Evolutionary conservation across 2,329 filamentous ascomycete species (phyloP).

Genomic region (Ophiostoma piceae): DNA sequence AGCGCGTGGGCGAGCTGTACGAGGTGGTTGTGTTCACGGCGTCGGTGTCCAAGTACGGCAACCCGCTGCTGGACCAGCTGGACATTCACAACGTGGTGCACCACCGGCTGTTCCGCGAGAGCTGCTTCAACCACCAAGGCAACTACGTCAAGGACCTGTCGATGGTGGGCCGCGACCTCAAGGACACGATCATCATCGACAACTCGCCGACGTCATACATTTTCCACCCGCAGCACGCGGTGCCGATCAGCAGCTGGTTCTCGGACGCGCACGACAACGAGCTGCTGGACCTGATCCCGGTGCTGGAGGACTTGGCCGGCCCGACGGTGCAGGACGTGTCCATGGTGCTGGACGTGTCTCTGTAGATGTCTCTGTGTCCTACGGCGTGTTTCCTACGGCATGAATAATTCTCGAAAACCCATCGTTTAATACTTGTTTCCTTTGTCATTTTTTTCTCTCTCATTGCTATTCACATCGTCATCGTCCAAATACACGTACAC

Average conservation of each 20-base stretch:
- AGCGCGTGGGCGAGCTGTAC: slow-evolving; percentile 92
- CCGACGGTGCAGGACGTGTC: slow-evolving; percentile 90
- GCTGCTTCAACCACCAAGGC: slow-evolving; percentile 98
- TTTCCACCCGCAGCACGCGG: slow-evolving; percentile 97
- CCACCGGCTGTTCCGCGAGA: slow-evolving; percentile 93
- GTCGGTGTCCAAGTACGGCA: slow-evolving; percentile 98
- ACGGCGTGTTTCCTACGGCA: neutral
- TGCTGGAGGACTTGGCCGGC: slow-evolving; percentile 92
- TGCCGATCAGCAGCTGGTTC: slow-evolving; percentile 99
- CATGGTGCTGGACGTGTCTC: slow-evolving; percentile 88
- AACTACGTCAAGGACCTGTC: slow-evolving; percentile 99
- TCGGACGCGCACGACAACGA: slow-evolving; percentile 99
- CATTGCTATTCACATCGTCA: slow-evolving; percentile 23
- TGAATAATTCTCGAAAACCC: neutral
- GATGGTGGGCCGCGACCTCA: slow-evolving; percentile 89
- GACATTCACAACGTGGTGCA: slow-evolving; percentile 97
- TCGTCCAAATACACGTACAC: slow-evolving; percentile 17
- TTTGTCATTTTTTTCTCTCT: slow-evolving; percentile 23
- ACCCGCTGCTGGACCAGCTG: slow-evolving; percentile 89
- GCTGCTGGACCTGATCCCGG: slow-evolving; percentile 91
- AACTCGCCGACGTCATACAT: slow-evolving; percentile 99
- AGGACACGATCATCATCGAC: slow-evolving; percentile 98
- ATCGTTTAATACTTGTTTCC: slow-evolving; percentile 6
- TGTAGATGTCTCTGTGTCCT: slow-evolving; percentile 39
- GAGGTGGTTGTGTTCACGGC: slow-evolving; percentile 98